These are phyloP conservation scores for Backusella australiensis DNA, from an alignment of 192 early-diverging fungal species.

Conservation along the genomic window DNA sequence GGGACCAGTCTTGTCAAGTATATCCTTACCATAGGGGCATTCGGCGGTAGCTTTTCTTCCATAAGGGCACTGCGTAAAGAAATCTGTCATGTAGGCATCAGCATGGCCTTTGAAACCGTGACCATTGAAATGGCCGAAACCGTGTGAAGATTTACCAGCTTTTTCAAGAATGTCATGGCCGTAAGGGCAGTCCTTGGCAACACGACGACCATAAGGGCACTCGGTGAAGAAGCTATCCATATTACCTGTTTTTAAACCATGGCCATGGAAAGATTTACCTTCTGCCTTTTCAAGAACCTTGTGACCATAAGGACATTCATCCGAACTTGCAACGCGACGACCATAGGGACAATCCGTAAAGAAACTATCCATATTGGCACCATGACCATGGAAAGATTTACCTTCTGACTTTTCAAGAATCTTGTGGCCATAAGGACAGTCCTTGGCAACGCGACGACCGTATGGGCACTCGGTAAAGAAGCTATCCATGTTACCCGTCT, in stretches of 20 bases:
- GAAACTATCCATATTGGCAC: neutral
- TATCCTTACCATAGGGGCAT: neutral
- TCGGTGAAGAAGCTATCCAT: neutral
- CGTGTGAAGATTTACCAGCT: neutral
- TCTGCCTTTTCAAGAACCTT: neutral
- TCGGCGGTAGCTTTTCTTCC: neutral
- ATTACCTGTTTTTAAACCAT: neutral
- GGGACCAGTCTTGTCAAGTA: neutral
- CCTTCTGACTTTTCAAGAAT: neutral
- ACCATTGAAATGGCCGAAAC: neutral
- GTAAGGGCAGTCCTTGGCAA: neutral
- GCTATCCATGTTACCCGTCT: neutral
- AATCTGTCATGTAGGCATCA: neutral
- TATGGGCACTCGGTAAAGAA: conserved; percentile 8
- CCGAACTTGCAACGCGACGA: neutral
- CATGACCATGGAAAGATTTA: neutral
- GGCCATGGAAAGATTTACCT: neutral
- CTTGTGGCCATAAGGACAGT: neutral
- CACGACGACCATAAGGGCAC: neutral
- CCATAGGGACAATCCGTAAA: neutral
- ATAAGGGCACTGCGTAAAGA: conserved; percentile 8
- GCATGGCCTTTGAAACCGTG: neutral
- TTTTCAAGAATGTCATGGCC: neutral
- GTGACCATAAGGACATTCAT: neutral
- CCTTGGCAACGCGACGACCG: neutral